Conservation (phyloP, 306 rosid species). For the Abrus precatorius region DNA sequence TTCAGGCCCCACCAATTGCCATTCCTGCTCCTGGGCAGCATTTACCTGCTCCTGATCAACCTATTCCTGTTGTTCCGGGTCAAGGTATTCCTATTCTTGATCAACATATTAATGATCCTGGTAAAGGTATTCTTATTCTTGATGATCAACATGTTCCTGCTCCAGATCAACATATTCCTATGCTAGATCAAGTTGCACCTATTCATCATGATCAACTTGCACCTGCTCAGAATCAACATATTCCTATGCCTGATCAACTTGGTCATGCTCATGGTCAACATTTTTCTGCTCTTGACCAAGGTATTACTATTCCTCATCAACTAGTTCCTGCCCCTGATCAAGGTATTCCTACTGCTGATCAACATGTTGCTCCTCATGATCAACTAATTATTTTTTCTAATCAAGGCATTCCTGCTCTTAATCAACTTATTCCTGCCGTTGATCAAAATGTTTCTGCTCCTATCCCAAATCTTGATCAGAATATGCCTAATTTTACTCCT, state of each 20-base stretch:
- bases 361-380: neutral
- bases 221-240: neutral
- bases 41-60: no score
- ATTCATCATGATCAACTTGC: neutral
- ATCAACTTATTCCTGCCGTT: neutral
- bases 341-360: neutral
- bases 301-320: no score
- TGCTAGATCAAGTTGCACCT: no score
- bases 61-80: no score
- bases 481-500: neutral
- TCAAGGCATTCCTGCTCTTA: neutral
- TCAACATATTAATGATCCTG: no score
- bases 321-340: neutral
- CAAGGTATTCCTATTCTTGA: neutral
- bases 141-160: neutral
- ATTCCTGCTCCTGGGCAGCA: no score
- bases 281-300: neutral
- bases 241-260: neutral
- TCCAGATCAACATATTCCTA: neutral
- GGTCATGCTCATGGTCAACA: no score
- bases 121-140: no score
- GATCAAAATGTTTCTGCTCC: neutral
- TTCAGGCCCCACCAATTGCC: no score
- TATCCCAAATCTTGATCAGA: neutral
- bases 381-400: neutral